Base-by-base conservation (phyloP, 345 rosid species). In the Rhizophora apiculata region DNA sequence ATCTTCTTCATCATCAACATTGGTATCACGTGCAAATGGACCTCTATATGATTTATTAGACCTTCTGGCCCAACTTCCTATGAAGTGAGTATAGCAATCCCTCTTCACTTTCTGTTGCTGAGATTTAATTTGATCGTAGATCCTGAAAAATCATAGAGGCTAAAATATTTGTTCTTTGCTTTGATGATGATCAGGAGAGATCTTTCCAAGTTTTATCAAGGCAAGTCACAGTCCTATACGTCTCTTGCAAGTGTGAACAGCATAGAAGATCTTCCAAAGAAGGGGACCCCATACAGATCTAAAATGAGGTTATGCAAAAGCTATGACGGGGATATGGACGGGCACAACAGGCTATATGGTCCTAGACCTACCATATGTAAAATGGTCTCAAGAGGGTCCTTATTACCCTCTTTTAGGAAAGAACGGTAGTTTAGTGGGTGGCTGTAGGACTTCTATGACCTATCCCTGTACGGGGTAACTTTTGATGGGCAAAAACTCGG, bases 1-100 rank as follows among this genome's bases (percentile, higher is more conserved):
- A 1, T 71, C 81, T 6, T 64, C 71, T 22, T 65, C 78, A 10
- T 54, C 84, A 0, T 62, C 83, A 1, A 20, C 74, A 21, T 73
- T 24, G 15, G 3, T 43, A 39, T 27, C 66, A 19, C 48, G 62
- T 39, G 16, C 74, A 22, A 79, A 74, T 26, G 85, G 92, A 46
- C 88, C 92, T 68, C 64, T 87, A 4, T 87, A 77, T 72, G 82
- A 85, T 71, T 75, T 87, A 27, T 87, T 88, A 36, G 86, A 84
- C 46, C 83, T 87, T 78, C 81, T 85, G 89, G 75, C 79, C 34
- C 86, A 85, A 52, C 87, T 87, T 24, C 92, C 89, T 54, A 81
- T 85, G 68, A 87, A 82, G 92, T 87, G 81, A 85, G 86, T 76
- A 0, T 3, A 2, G 20, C 6, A 7, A 5, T 16, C 15, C 27